phyloP scores from a whole-genome alignment of 2,329 filamentous ascomycete genomes.

The Neofusicoccum ribis region DNA sequence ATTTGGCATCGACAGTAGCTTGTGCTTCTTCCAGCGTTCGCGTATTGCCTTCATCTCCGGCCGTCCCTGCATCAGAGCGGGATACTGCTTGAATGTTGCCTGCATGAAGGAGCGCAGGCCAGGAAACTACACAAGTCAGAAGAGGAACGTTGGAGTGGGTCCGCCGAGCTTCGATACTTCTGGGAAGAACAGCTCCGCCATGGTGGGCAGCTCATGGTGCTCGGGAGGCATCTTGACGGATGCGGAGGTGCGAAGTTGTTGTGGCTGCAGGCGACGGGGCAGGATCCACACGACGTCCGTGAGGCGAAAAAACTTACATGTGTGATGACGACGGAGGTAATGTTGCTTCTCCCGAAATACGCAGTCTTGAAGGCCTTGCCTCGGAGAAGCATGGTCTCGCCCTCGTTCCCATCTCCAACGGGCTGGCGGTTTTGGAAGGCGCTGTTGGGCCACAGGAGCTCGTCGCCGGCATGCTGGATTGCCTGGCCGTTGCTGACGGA shows the following conservation, averaged over 20 bases:
- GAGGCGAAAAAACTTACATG: conserved; percentile 28
- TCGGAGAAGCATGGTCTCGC: conserved; percentile 44
- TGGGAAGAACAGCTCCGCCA: not conserved
- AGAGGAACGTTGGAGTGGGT: not conserved
- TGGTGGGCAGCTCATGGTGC: not conserved
- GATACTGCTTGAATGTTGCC: conserved; percentile 27
- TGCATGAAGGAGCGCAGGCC: conserved; percentile 30
- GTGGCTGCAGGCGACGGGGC: not conserved
- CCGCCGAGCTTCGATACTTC: not conserved
- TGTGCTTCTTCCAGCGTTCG: conserved; percentile 17
- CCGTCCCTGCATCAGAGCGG: conserved; percentile 32
- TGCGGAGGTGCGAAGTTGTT: not conserved
- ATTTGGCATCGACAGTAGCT: not conserved
- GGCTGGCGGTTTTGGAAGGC: conserved; percentile 20
- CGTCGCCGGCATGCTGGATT: conserved; percentile 20
- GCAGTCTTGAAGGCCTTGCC: conserved; percentile 48
- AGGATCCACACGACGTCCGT: not conserved
- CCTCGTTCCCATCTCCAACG: conserved; percentile 3
- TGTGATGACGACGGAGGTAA: conserved; percentile 34
- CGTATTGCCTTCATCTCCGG: conserved; percentile 35
- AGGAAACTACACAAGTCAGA: conserved; percentile 31
- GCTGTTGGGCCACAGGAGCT: conserved; percentile 13
- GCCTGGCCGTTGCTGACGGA: conserved; percentile 25
- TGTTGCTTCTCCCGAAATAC: conserved; percentile 46
- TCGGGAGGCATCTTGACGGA: conserved; percentile 3